A percentile compares a stretch with the other conserved stretches of the same genome.
phyloP scores from a whole-genome alignment of 1,284 basidiomycete genomes.

The Nidula niveotomentosa region DNA sequence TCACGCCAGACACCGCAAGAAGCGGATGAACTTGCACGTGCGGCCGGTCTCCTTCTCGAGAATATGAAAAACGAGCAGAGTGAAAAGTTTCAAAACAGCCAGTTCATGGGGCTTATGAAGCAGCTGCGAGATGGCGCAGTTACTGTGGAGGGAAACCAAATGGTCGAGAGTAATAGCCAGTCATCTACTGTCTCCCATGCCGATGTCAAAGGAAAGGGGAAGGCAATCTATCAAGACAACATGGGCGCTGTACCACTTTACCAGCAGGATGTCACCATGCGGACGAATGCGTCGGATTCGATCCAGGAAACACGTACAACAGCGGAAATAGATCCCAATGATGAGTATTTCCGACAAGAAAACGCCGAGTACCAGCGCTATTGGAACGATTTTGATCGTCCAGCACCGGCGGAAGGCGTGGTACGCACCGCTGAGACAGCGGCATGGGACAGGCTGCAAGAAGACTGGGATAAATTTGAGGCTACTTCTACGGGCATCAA shows the following conservation, averaged over 20 bases:
- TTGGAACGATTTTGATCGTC: slow-evolving; percentile 37
- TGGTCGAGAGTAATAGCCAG: slow-evolving; percentile 58
- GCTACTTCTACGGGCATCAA: slow-evolving; percentile 65
- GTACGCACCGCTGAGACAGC: slow-evolving; percentile 20
- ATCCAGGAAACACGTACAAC: slow-evolving; percentile 15
- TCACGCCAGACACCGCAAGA: slow-evolving; percentile 28
- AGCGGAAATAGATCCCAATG: slow-evolving; percentile 49
- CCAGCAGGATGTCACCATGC: slow-evolving; percentile 1
- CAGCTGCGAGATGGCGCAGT: slow-evolving; percentile 83
- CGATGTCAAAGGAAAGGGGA: slow-evolving; percentile 70
- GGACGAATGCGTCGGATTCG: slow-evolving; percentile 3
- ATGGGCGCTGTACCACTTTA: background rate
- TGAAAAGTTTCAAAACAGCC: slow-evolving; percentile 87
- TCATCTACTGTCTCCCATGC: slow-evolving; percentile 17
- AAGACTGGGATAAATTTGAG: slow-evolving; percentile 84
- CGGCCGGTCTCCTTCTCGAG: slow-evolving; percentile 72
- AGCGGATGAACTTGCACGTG: slow-evolving; percentile 71
- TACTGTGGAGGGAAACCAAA: slow-evolving; percentile 80
- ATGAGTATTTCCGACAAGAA: slow-evolving; percentile 71
- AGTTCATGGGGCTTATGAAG: slow-evolving; percentile 87
- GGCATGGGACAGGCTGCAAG: slow-evolving; percentile 59
- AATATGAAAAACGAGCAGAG: slow-evolving; percentile 72
- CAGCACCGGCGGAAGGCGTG: slow-evolving; percentile 10
- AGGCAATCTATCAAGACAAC: slow-evolving; percentile 28
- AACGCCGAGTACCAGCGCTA: slow-evolving; percentile 66